phyloP scores from a whole-genome alignment of 768 basidiomycete species.

The Kwoniella shandongensis region DNA sequence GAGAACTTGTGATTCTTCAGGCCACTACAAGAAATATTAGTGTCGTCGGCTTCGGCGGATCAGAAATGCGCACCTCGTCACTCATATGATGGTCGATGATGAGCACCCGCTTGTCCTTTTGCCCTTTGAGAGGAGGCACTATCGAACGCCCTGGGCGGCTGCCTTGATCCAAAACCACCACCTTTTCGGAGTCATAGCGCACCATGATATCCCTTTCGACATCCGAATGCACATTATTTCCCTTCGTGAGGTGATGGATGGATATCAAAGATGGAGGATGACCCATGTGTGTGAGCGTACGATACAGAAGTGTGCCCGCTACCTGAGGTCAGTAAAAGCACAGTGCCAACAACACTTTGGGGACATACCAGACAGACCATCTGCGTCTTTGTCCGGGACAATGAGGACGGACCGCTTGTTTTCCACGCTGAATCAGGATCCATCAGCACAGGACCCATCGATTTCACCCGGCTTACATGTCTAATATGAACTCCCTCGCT shows the following conservation, averaged over 20 bases:
- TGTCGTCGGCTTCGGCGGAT: background rate
- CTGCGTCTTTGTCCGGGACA: conserved; percentile 59
- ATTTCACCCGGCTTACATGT: conserved; percentile 50
- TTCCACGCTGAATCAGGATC: conserved; percentile 23
- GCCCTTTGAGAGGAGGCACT: conserved; percentile 29
- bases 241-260: conserved; percentile 57
- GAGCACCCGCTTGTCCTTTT: conserved; percentile 43
- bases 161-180: conserved; percentile 59
- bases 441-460: too few relatives aligned
- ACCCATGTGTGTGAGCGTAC: conserved; percentile 55
- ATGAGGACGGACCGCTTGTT: conserved; percentile 49
- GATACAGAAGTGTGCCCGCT: conserved; percentile 55
- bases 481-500: conserved; percentile 50
- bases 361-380: conserved; percentile 47
- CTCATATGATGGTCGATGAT: conserved; percentile 60
- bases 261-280: conserved; percentile 48
- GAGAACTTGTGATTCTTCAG: conserved; percentile 53
- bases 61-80: conserved; percentile 40
- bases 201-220: conserved; percentile 51
- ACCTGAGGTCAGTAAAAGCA: background rate
- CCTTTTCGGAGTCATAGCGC: conserved; percentile 44
- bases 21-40: conserved; percentile 44
- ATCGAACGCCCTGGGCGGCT: conserved; percentile 55
- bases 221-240: conserved; percentile 55
- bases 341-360: background rate